These are phyloP conservation scores for Thielaviopsis musarum DNA, from an alignment of 2,329 filamentous ascomycete species.

Conservation along the genomic window DNA sequence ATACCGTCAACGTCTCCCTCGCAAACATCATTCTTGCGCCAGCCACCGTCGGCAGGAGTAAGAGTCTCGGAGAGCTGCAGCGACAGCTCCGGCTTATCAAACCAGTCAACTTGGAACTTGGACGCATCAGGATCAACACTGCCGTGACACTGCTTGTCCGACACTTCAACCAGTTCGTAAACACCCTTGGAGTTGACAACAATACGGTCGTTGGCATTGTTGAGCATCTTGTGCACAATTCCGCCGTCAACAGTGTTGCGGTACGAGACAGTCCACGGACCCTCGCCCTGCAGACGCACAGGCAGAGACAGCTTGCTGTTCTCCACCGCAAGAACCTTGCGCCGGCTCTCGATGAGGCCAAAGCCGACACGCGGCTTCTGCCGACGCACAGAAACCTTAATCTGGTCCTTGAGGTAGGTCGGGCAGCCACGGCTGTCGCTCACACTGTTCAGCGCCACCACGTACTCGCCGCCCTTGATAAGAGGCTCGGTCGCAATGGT, in stretches of 20 bases:
- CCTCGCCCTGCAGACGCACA: conserved; percentile 67
- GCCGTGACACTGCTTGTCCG: conserved; percentile 68
- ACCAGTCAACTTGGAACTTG: conserved; percentile 69
- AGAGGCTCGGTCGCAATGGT: conserved; percentile 62
- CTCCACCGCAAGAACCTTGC: conserved; percentile 59
- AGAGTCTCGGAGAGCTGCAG: conserved; percentile 50
- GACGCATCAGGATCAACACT: conserved; percentile 57
- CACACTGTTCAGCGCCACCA: conserved; percentile 67
- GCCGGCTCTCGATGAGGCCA: conserved; percentile 67
- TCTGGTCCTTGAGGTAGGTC: conserved; percentile 67
- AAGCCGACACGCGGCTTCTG: conserved; percentile 80
- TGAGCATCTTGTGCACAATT: conserved; percentile 31
- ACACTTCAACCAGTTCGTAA: conserved; percentile 65
- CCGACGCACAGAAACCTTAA: conserved; percentile 70
- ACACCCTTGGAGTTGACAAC: conserved; percentile 49
- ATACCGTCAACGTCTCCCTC: conserved; percentile 87
- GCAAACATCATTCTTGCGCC: conserved; percentile 68
- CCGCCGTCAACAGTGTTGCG: conserved; percentile 33
- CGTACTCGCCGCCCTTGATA: conserved; percentile 74
- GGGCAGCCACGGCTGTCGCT: conserved; percentile 79
- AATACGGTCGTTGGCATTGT: conserved; percentile 49
- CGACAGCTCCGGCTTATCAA: conserved; percentile 57
- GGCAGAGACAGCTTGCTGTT: conserved; percentile 59
- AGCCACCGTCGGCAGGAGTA: conserved; percentile 31
- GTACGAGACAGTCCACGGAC: conserved; percentile 69